These are phyloP conservation scores for Colletotrichum sp. DNA, from an alignment of 2,329 filamentous ascomycete species.

Conservation along the genomic window DNA sequence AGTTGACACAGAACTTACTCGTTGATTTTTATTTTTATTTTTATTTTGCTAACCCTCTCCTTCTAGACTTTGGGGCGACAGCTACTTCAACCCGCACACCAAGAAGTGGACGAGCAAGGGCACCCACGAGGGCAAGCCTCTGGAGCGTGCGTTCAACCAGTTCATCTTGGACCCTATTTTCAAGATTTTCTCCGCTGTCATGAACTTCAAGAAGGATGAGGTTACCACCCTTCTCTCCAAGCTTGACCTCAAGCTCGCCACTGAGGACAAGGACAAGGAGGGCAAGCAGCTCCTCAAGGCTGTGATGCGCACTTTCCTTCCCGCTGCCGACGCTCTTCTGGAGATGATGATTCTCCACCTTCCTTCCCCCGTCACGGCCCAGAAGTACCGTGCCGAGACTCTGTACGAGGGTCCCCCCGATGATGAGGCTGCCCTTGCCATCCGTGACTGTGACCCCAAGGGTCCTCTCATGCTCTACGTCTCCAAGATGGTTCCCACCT, in stretches of 20 bases:
- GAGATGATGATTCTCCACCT: conserved; percentile 99
- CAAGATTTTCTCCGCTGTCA: conserved; percentile 95
- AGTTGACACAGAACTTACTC: background rate
- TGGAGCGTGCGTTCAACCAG: conserved; percentile 99
- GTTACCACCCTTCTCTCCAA: conserved; percentile 83
- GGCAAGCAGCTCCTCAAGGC: conserved; percentile 98
- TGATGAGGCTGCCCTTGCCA: conserved; percentile 91
- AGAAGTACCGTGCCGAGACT: conserved; percentile 98
- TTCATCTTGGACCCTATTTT: conserved; percentile 99
- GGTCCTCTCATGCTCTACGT: conserved; percentile 99
- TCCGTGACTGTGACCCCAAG: conserved; percentile 98
- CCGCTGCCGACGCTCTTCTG: conserved; percentile 94
- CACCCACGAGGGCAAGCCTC: conserved; percentile 82
- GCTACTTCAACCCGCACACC: conserved; percentile 99
- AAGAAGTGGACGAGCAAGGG: conserved; percentile 99
- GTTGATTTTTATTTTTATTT: too few species aligned
- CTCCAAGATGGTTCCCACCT: conserved; percentile 99
- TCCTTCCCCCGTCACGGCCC: conserved; percentile 92
- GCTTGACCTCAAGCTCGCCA: conserved; percentile 89
- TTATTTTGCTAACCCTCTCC: conserved; percentile 22
- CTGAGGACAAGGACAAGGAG: conserved; percentile 90
- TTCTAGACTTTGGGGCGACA: conserved; percentile 75
- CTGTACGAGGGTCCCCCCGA: conserved; percentile 97
- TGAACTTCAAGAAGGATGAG: conserved; percentile 99
- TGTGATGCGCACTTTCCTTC: conserved; percentile 98